Conservation (phyloP, 345 rosid genomes). For the Eucalyptus shirleyi region DNA sequence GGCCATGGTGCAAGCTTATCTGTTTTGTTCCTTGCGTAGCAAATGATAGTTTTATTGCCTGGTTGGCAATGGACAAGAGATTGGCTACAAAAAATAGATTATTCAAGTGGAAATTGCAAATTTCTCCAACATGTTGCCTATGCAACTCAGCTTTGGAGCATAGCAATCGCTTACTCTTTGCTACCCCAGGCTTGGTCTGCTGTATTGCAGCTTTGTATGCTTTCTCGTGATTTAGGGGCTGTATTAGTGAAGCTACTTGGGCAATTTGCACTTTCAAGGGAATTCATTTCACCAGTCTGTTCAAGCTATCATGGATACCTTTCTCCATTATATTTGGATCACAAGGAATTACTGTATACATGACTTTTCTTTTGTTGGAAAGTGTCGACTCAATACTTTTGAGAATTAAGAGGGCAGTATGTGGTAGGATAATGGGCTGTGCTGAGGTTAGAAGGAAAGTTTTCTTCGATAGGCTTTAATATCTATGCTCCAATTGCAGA, state of each 20-base stretch:
- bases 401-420: not conserved
- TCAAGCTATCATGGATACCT: not conserved
- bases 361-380: not conserved
- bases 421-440: not conserved
- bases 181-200: not conserved
- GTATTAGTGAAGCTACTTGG: not conserved
- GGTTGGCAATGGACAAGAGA: not conserved
- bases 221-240: not conserved
- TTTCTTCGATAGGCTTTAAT: not conserved
- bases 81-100: not conserved
- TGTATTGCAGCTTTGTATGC: not conserved
- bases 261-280: not conserved
- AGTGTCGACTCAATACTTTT: not conserved
- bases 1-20: not conserved
- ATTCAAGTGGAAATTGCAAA: not conserved
- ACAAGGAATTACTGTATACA: not conserved
- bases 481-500: not conserved
- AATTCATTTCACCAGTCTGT: not conserved
- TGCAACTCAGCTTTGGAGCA: not conserved
- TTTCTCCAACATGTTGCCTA: not conserved
- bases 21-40: not conserved
- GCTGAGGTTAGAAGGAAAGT: not conserved
- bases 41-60: not conserved
- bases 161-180: not conserved
- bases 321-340: not conserved